Percentiles rank a stretch among this genome's conserved stretches.
These are phyloP conservation scores for Populus pruinosa DNA, from an alignment of 345 rosid species.

Conservation along the genomic window DNA sequence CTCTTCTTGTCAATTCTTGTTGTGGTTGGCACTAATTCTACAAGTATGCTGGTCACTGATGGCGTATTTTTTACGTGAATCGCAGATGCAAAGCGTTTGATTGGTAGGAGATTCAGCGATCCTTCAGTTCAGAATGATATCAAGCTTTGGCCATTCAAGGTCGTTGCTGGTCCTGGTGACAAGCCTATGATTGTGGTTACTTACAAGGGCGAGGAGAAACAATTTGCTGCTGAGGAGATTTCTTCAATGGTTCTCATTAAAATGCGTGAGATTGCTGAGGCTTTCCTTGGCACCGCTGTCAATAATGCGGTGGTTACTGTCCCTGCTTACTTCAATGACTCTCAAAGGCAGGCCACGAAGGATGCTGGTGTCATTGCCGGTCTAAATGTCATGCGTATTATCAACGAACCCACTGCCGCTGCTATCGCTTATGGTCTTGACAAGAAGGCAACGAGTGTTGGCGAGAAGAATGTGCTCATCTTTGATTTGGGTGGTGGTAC, in stretches of 20 bases:
- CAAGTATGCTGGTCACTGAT: not conserved
- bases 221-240: conserved; percentile 22
- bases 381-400: conserved; percentile 21
- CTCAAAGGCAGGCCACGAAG: conserved; percentile 19
- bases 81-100: conserved; percentile 27
- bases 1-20: not conserved
- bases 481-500: conserved; percentile 27
- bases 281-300: conserved; percentile 15
- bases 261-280: conserved; percentile 24
- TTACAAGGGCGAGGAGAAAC: conserved; percentile 25
- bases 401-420: conserved; percentile 29
- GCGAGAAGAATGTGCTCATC: conserved; percentile 22
- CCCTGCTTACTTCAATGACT: conserved; percentile 27
- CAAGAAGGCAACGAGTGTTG: conserved; percentile 15
- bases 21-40: no score
- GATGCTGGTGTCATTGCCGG: conserved; percentile 25
- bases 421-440: conserved; percentile 27
- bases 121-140: conserved; percentile 18
- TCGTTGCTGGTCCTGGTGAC: conserved; percentile 18
- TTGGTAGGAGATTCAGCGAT: conserved; percentile 17
- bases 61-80: not conserved
- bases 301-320: conserved; percentile 20
- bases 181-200: conserved; percentile 30
- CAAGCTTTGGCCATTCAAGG: conserved; percentile 24
- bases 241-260: conserved; percentile 25